Base-by-base conservation (phyloP, 2,329 filamentous ascomycete genomes). In the Claviceps digitariae region DNA sequence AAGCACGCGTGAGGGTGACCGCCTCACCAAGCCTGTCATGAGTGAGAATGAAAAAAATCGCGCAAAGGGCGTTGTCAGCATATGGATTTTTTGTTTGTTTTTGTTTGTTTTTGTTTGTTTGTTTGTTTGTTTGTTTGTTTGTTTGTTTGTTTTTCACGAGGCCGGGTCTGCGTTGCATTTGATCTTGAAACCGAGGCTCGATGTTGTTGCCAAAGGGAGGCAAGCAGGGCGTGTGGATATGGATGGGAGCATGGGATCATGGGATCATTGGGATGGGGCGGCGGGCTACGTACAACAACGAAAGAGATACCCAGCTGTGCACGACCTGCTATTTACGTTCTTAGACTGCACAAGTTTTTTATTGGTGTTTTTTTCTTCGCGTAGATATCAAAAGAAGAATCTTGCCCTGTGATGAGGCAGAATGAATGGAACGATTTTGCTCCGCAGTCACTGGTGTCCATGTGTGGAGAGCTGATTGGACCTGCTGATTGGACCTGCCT, bases 231-330 rank as follows among this genome's bases (percentile, higher is more conserved):
- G 34, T 36, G 34, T 36, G 34, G 34, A 36, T 12, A 36, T 36
- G 34, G 34, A 36, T 36, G 34, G 12, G 34, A 36, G n/a, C n/a
- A n/a, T n/a, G n/a, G n/a, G n/a, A n/a, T n/a, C n/a, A n/a, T n/a
- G n/a, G n/a, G n/a, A n/a, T n/a, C n/a, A n/a, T n/a, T n/a, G n/a
- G n/a, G n/a, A n/a, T n/a, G n/a, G n/a, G 4, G 23, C 13, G 21
- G 49, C 38, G 50, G 29, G 50, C 36, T 48, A 15, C 43, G 50
- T 50, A 47, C 44, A 29, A n/a, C n/a, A n/a, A n/a, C n/a, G n/a
- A n/a, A 50, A 52, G 53, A 55, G 53, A 55, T 55, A 55, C 51
- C 53, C 53, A 54, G 55, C 47, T 46, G 47, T 51, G 56, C 48
- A 52, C 45, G 31, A 44, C 34, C 50, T 52, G 40, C 49, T n/a